Evolutionary conservation across 2,329 filamentous ascomycete genomes (phyloP).

Genomic region (Boeremia lycopersici): DNA sequence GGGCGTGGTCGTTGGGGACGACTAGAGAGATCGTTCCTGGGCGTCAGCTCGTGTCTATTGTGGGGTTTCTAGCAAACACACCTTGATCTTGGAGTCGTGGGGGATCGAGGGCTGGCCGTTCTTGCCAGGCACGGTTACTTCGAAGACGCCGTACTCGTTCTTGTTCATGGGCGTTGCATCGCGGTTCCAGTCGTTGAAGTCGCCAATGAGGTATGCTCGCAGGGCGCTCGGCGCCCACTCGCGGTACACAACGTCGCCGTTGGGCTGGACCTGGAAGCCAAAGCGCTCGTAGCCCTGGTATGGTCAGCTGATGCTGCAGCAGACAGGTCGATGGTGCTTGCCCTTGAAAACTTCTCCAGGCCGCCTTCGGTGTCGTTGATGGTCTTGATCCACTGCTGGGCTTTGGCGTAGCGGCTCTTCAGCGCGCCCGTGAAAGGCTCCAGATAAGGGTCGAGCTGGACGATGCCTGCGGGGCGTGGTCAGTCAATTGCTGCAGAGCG

Average conservation of each 20-base stretch:
- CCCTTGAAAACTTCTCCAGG: constrained; percentile 87
- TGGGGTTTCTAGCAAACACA: constrained; percentile 45
- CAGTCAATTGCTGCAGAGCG: constrained; percentile 19
- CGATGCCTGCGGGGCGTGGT: constrained; percentile 68
- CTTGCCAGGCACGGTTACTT: constrained; percentile 75
- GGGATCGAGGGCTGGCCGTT: constrained; percentile 79
- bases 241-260: constrained; percentile 86
- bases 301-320: constrained; percentile 22
- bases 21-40: constrained; percentile 76
- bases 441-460: constrained; percentile 88
- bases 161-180: constrained; percentile 86
- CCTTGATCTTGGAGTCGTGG: constrained; percentile 97
- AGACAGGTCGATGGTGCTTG: constrained; percentile 46
- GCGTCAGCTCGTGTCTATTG: not conserved
- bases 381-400: constrained; percentile 83
- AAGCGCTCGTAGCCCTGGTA: constrained; percentile 81
- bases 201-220: constrained; percentile 84
- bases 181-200: constrained; percentile 94
- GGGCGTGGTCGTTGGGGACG: constrained; percentile 73
- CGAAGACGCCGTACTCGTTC: constrained; percentile 83
- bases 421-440: constrained; percentile 81
- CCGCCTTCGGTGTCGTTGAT: constrained; percentile 87
- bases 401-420: constrained; percentile 75
- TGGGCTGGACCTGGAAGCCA: constrained; percentile 79
- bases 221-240: constrained; percentile 96